A percentile compares a stretch with the other conserved stretches of the same genome.
Evolutionary conservation across 2,329 filamentous ascomycete genomes (phyloP).

Genomic region (Aspergillus unguis): DNA sequence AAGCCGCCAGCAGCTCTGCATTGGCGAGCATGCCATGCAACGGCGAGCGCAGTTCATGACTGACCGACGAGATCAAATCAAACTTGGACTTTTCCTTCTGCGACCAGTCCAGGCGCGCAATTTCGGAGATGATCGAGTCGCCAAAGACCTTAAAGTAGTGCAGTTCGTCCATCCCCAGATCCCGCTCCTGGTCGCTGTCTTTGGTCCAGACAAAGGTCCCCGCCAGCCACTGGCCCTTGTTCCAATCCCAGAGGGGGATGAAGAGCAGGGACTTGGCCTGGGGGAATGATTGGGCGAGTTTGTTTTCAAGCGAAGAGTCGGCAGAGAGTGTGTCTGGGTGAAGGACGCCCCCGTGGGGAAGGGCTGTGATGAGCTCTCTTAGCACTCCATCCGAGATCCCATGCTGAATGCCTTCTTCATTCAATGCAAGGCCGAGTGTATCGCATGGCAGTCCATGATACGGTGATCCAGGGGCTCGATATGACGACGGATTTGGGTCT

Average conservation of each 20-base stretch:
- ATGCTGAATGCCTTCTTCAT: background rate
- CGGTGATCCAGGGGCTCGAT: background rate
- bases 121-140: constrained; percentile 35
- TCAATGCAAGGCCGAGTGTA: background rate
- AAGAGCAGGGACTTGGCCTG: constrained; percentile 29
- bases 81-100: constrained; percentile 48
- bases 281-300: constrained; percentile 20
- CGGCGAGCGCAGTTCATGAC: constrained; percentile 51
- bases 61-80: constrained; percentile 53
- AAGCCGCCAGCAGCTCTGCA: constrained; percentile 50
- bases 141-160: constrained; percentile 37
- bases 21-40: constrained; percentile 49
- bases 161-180: constrained; percentile 28
- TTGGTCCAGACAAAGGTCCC: constrained; percentile 30
- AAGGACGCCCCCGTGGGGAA: constrained; percentile 1
- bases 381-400: background rate
- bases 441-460: background rate
- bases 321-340: background rate
- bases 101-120: constrained; percentile 33
- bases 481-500: background rate
- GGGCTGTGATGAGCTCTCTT: background rate
- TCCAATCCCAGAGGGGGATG: constrained; percentile 36
- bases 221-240: constrained; percentile 34
- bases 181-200: constrained; percentile 17
- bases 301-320: background rate